Evolutionary conservation across 495 filamentous ascomycete genomes (phyloP), one percentile per base, ranked within the genome.

Genomic region (Talaromyces adpressus): DNA sequence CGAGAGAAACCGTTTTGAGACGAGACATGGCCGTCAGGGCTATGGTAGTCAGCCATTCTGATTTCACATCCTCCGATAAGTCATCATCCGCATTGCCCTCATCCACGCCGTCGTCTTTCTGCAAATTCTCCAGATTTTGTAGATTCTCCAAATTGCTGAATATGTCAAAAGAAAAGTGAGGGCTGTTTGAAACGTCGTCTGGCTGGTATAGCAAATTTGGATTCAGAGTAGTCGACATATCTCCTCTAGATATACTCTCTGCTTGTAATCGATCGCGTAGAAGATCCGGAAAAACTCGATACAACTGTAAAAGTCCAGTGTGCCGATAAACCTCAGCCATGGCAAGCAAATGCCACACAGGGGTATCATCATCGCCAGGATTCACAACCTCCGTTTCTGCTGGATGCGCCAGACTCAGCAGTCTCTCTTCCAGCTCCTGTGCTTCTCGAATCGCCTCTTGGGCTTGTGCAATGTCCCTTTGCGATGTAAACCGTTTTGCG

Each of bases 271-370:
- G 39, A 27, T 27, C 39, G 4, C 70, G 72, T 0, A 84, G 75
- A 12, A 85, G 68, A 30, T 81, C 76, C 3, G 83, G 83, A 59
- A 85, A 85, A 11, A 78, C 75, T 47, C 82, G 79, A 64, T 85
- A 85, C 18, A 85, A 66, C 45, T 84, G 77, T 64, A 85, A 72
- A 3, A 85, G 74, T 0, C 80, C 82, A 0, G 80, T 79, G 52
- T 81, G 83, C 20, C 82, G 78, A 64, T 84, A 84, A 2, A 79
- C 80, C 65, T 85, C 83, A 11, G 82, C 82, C 65, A 85, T 80
- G n/a, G 77, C 76, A 52, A 85, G 72, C 14, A 85, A 79, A 62
- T 85, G 81, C 72, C 80, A 78, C 34, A 84, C 80, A 9, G 82
- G 78, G 0, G 83, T 85, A 57, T 82, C 79, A 64, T 80, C 77